Evolutionary conservation across 139 green algal genomes (phyloP).

Genomic region (Yamagishiella unicocca): DNA sequence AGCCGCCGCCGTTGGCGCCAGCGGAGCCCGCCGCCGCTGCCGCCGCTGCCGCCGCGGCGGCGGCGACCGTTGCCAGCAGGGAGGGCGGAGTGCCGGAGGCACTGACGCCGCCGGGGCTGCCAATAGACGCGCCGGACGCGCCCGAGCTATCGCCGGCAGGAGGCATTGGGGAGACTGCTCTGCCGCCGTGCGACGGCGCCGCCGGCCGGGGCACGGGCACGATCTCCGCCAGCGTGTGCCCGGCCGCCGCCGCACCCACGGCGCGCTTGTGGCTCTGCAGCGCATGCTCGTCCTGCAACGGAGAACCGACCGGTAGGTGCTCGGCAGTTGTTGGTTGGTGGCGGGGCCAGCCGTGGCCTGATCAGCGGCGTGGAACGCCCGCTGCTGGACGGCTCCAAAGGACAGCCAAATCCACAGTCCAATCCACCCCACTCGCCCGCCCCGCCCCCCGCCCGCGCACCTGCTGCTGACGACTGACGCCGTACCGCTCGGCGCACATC

Average conservation of each 20-base stretch:
- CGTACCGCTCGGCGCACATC: constrained; percentile 73
- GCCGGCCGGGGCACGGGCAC: constrained; percentile 64
- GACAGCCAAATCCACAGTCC: too few species aligned
- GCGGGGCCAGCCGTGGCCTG: too few species aligned
- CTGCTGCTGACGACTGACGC: constrained; percentile 76
- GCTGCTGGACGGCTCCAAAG: too few species aligned
- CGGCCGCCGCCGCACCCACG: constrained; percentile 48
- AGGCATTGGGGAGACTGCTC: neutral
- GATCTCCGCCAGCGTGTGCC: constrained; percentile 74
- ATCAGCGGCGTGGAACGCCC: too few species aligned
- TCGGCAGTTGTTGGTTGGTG: too few species aligned
- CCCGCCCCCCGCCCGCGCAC: constrained; percentile 8
- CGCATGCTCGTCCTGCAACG: constrained; percentile 82
- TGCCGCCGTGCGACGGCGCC: too few species aligned
- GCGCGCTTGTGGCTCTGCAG: constrained; percentile 73
- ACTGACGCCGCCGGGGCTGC: neutral
- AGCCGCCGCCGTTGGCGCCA: neutral
- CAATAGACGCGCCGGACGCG: constrained; percentile 15
- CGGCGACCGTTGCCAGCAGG: constrained; percentile 4
- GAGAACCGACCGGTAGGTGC: too few species aligned
- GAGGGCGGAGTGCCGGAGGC: constrained; percentile 20
- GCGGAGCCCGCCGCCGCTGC: neutral
- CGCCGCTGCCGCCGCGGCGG: neutral
- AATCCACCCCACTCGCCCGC: too few species aligned
- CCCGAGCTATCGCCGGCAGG: neutral